These are phyloP conservation scores for Botryobasidium botryosum DNA, from an alignment of 768 basidiomycete species.

Conservation along the genomic window DNA sequence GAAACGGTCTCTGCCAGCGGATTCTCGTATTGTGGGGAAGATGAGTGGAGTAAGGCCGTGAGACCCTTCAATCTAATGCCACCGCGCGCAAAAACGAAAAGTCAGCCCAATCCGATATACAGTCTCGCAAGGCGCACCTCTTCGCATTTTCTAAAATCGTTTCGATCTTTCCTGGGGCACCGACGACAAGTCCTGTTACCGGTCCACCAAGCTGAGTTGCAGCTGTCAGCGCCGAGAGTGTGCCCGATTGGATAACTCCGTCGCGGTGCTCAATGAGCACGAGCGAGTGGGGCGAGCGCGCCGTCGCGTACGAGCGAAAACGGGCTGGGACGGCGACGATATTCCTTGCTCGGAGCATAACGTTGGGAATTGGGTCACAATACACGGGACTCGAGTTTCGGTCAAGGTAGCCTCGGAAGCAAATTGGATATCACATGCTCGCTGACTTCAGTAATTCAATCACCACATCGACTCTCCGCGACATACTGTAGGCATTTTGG, in stretches of 20 bases:
- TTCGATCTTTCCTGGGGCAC: slow-evolving; percentile 48
- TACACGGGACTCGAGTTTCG: too few species aligned
- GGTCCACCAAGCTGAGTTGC: slow-evolving; percentile 72
- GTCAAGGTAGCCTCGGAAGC: too few species aligned
- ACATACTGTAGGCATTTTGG: too few species aligned
- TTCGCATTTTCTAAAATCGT: slow-evolving; percentile 55
- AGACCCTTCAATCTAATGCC: slow-evolving; percentile 45
- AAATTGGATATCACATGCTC: too few species aligned
- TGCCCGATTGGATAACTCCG: slow-evolving; percentile 67
- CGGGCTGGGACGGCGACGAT: too few species aligned
- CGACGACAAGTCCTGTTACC: slow-evolving; percentile 64
- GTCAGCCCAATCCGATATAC: neutral
- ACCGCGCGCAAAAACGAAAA: neutral
- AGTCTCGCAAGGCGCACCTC: slow-evolving; percentile 35
- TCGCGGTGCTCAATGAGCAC: slow-evolving; percentile 63
- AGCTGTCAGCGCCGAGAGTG: slow-evolving; percentile 82
- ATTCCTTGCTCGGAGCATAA: too few species aligned
- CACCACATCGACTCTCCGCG: too few species aligned
- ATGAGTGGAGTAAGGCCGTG: slow-evolving; percentile 47
- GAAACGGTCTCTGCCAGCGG: slow-evolving; percentile 62
- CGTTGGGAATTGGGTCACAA: too few species aligned
- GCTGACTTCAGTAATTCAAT: too few species aligned
- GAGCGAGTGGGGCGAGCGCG: slow-evolving; percentile 10
- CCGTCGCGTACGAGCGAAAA: neutral
- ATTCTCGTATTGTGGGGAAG: slow-evolving; percentile 50